phyloP scores from a whole-genome alignment of 2,329 filamentous ascomycete species.

The Ophiostoma ips region DNA sequence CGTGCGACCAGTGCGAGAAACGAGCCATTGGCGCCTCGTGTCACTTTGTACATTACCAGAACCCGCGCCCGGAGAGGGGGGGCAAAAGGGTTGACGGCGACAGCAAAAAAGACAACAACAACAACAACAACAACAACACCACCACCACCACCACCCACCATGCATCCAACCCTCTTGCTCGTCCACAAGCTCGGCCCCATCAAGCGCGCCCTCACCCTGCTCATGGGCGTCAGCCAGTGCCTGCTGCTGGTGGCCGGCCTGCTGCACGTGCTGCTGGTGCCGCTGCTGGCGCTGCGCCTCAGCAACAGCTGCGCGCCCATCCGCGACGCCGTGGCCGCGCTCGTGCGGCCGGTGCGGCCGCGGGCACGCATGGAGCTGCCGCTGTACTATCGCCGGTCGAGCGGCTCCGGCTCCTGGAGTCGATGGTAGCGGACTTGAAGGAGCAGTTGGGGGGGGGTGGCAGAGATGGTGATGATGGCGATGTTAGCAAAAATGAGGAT shows the following conservation, averaged over 20 bases:
- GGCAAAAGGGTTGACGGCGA: too few relatives aligned
- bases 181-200: background rate
- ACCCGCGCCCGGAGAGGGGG: background rate
- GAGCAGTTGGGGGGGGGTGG: background rate
- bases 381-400: background rate
- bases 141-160: background rate
- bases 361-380: background rate
- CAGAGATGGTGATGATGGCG: background rate
- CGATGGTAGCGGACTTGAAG: constrained; percentile 4
- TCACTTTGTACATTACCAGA: constrained; percentile 13
- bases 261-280: background rate
- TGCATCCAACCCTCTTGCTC: background rate
- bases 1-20: constrained; percentile 20
- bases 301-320: background rate
- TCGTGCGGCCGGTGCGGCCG: background rate
- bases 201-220: background rate
- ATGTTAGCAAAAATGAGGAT: background rate
- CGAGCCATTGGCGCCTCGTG: constrained; percentile 16
- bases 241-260: background rate
- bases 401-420: constrained; percentile 8
- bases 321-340: background rate
- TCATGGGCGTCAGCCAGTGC: background rate
- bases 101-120: too few relatives aligned
- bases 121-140: background rate
- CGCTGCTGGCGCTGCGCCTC: background rate